Evolutionary conservation across 768 basidiomycete genomes (phyloP).

Genomic region (Tricholoma furcatifolium): DNA sequence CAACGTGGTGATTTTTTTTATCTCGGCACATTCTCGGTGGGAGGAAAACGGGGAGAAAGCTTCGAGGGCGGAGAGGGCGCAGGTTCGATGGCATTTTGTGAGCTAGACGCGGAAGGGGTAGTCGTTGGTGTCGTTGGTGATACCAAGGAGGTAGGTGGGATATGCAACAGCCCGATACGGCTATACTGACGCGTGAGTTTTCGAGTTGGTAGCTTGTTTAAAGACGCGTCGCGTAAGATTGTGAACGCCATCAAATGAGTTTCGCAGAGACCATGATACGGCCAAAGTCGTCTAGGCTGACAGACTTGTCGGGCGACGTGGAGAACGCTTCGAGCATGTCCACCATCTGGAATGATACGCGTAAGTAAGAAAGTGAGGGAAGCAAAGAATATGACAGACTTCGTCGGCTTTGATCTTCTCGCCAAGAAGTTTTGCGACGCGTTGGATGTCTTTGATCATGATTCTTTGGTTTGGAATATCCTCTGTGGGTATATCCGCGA

Average conservation of each 20-base stretch:
- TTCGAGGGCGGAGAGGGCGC: no score
- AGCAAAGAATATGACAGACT: no score
- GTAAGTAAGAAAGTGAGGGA: not conserved
- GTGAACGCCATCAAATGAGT: constrained; percentile 29
- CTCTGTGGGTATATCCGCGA: constrained; percentile 49
- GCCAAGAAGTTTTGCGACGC: constrained; percentile 59
- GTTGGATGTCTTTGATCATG: constrained; percentile 63
- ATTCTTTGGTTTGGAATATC: constrained; percentile 54
- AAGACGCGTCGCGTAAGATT: not conserved
- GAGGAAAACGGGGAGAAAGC: no score
- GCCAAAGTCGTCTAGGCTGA: constrained; percentile 69
- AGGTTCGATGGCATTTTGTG: no score
- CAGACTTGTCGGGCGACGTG: constrained; percentile 62
- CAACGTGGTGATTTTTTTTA: no score
- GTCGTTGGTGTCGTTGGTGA: no score
- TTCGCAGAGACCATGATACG: constrained; percentile 69
- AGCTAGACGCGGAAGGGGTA: no score
- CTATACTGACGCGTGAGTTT: no score
- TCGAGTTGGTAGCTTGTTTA: not conserved
- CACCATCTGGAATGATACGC: constrained; percentile 46
- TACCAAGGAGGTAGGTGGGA: no score
- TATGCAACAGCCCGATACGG: not conserved
- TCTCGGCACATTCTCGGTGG: no score
- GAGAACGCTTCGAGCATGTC: constrained; percentile 84
- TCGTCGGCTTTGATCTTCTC: constrained; percentile 77